Base-by-base conservation (phyloP, 2,329 filamentous ascomycete genomes). In the Botryotinia convoluta region DNA sequence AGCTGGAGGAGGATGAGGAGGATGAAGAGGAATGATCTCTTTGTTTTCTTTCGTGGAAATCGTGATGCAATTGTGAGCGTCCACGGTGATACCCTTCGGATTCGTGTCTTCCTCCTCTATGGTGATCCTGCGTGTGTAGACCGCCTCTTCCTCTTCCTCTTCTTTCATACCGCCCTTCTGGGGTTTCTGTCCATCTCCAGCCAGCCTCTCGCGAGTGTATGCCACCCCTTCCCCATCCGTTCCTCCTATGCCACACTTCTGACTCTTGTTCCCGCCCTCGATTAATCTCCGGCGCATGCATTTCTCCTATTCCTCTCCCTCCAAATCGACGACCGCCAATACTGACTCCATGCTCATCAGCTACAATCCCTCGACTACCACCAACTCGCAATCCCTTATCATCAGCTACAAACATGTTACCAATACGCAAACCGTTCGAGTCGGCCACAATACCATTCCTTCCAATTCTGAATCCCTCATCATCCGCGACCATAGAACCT, bases 351-450 rank as follows among this genome's bases (percentile, higher is more conserved):
- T 75, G 68, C 29, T 51, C n/a, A 74, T 77, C 74, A 42, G 77
- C 78, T 16, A 76, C 72, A 39, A 78, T 72, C 3, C 76, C 77
- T 59, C 75, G 69, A 22, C 70, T 63, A 22, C 77, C 75, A 45
- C 75, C 80, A 64, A 81, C 51, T 45, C 81, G 79, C 51, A 86
- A 82, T 7, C 84, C 84, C 42, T 80, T 80, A 26, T 79, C 80
- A 74, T 86, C 83, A 51, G 84, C 82, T 1, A 84, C 32, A 16
- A 73, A 45, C 51, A 65, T 51, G 10, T 71, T 74, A 26, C 76
- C 76, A 67, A 78, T 77, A 20, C 77, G 69, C 51, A 78, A 75
- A 5, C 82, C 77, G 4, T 75, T 74, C 35, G 70, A 74, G 69
- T 79, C 75, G 44, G 78, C 78, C 69, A 78, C 76, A 10, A 79